These are phyloP conservation scores for Rutstroemia sp. DNA, from an alignment of 2,329 filamentous ascomycete genomes.

Conservation along the genomic window DNA sequence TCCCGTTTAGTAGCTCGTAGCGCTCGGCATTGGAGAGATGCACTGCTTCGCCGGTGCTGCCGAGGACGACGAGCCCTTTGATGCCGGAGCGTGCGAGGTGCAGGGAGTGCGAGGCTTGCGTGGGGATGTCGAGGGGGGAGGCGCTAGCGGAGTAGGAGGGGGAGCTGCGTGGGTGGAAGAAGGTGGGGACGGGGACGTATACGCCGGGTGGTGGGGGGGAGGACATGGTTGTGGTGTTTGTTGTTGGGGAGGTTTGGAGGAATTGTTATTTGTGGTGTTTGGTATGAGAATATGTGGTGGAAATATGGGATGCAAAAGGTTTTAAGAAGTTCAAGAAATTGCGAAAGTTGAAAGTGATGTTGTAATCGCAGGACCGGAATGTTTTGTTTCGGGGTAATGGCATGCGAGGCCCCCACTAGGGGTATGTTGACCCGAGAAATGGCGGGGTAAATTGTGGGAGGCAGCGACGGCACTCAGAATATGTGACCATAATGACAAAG, in stretches of 20 bases:
- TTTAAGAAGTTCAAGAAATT: neutral
- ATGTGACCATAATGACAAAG: too few relatives aligned
- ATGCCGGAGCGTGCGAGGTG: slow-evolving; percentile 54
- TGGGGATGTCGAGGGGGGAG: slow-evolving; percentile 36
- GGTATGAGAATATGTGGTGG: neutral
- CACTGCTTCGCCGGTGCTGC: slow-evolving; percentile 57
- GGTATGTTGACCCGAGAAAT: slow-evolving; percentile 6
- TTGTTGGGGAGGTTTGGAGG: neutral
- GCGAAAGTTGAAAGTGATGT: neutral
- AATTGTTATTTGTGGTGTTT: neutral
- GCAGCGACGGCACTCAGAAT: neutral
- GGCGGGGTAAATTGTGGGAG: neutral
- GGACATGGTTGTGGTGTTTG: slow-evolving; percentile 17
- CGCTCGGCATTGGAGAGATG: slow-evolving; percentile 52
- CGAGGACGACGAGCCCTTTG: slow-evolving; percentile 53
- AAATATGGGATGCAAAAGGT: neutral
- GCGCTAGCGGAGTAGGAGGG: slow-evolving; percentile 21
- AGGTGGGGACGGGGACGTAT: slow-evolving; percentile 52
- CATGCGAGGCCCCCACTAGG: slow-evolving; percentile 7
- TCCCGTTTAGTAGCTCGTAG: slow-evolving; percentile 43
- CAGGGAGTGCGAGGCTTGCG: slow-evolving; percentile 50
- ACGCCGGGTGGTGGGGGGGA: slow-evolving; percentile 27
- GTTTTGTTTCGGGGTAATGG: slow-evolving; percentile 1
- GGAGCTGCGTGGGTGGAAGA: slow-evolving; percentile 38
- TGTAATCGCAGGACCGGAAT: neutral